Base-by-base conservation (phyloP, 2,329 filamentous ascomycete genomes). In the Dothistroma septosporum region DNA sequence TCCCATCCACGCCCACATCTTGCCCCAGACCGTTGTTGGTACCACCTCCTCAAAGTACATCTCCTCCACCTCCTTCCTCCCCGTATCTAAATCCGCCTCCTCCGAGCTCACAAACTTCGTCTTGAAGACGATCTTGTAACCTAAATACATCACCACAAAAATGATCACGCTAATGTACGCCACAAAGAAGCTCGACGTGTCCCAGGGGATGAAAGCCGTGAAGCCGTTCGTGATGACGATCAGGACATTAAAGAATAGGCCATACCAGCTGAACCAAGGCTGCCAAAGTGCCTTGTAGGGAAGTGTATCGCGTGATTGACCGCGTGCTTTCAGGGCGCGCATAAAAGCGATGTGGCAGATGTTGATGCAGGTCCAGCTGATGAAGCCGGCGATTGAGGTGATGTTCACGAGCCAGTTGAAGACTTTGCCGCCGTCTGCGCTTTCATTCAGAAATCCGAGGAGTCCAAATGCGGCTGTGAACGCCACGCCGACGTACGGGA, bases 171-270 rank as follows among this genome's bases (percentile, higher is more conserved):
- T 91, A 53, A 86, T 85, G 73, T 92, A 92, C 2, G 76, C 78
- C 74, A 91, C 91, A 31, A 93, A 74, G 72, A 93, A 94, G 7
- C 83, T 85, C 7, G 87, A 82, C 0, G 88, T 71, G 61, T 85
- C 81, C 90, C 88, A 93, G 4, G 82, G 80, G 2, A 92, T 72
- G 68, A 93, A 94, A 0, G 92, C 88, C 0, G 86, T 83, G 66
- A 92, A 94, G 0, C 90, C 90, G 16, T 88, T 85, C 1, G 92
- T 86, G 47, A 92, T 85, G 0, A 87, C 85, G 85, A 93, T 92
- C 65, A 89, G 72, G 53, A 85, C 83, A 1, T 86, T 89, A 28
- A 83, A 85, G 0, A 78, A 72, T 6, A 91, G 75, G 0, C 85
- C 87, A 58, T 87, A 86, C 70, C 83, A 92, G 0, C 88, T 88